These are phyloP conservation scores for Hygrophila difformis DNA, from an alignment of 257 asterid genomes.

Conservation along the genomic window DNA sequence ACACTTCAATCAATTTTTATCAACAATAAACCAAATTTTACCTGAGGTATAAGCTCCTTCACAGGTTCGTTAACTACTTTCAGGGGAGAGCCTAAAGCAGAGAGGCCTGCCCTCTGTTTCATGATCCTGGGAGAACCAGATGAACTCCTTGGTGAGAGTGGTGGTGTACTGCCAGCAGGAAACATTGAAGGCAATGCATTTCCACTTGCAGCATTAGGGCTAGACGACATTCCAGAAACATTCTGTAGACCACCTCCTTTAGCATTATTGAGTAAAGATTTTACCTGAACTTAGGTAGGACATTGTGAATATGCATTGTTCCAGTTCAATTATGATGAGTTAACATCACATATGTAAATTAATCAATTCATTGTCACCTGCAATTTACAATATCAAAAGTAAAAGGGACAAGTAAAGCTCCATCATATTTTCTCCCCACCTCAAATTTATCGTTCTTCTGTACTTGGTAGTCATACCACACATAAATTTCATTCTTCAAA, in stretches of 20 bases:
- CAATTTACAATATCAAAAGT: too few species aligned
- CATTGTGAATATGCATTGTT: constrained; percentile 12
- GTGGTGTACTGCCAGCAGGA: constrained; percentile 98
- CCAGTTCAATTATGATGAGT: too few species aligned
- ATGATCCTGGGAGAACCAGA: constrained; percentile 86
- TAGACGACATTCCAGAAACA: constrained; percentile 49
- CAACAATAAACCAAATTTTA: constrained; percentile 20
- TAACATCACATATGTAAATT: too few species aligned
- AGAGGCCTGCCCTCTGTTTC: constrained; percentile 85
- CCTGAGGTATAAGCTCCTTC: constrained; percentile 97
- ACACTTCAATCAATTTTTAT: constrained; percentile 2
- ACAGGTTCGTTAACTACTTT: constrained; percentile 75
- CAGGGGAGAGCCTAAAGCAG: constrained; percentile 78
- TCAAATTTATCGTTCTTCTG: too few species aligned
- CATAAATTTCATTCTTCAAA: too few species aligned
- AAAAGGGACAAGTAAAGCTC: too few species aligned
- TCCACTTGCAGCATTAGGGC: constrained; percentile 51
- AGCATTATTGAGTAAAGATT: constrained; percentile 78
- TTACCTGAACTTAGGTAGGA: constrained; percentile 46
- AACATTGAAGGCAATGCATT: constrained; percentile 93
- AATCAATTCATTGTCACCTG: too few species aligned
- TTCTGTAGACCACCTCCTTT: constrained; percentile 69
- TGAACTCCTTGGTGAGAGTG: constrained; percentile 98
- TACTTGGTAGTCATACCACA: too few species aligned
- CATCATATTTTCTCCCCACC: too few species aligned